These are phyloP conservation scores for Linaria vulgaris DNA, from an alignment of 257 asterid genomes.

Conservation along the genomic window DNA sequence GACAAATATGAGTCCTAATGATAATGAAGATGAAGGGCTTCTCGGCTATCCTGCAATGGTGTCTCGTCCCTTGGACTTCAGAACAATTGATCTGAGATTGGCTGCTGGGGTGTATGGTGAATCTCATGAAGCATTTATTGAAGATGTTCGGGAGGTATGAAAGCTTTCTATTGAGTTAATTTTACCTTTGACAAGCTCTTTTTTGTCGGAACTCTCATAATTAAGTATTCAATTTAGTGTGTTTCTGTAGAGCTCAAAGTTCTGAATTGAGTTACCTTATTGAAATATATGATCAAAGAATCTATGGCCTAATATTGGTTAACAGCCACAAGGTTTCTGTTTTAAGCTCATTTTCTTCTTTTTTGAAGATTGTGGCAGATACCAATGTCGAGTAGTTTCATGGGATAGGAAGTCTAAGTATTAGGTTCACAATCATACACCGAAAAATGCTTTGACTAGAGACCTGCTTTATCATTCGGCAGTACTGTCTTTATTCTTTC, in stretches of 20 bases:
- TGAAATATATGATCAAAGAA: background rate
- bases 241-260: background rate
- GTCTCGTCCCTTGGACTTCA: slow-evolving; percentile 88
- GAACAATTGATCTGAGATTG: slow-evolving; percentile 90
- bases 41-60: slow-evolving; percentile 93
- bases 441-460: background rate
- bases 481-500: background rate
- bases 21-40: slow-evolving; percentile 75
- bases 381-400: background rate
- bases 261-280: background rate
- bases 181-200: slow-evolving; percentile 17
- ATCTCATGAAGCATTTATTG: slow-evolving; percentile 82
- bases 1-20: slow-evolving; percentile 63
- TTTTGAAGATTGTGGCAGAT: background rate
- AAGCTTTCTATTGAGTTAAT: slow-evolving; percentile 7
- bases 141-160: slow-evolving; percentile 92
- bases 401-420: background rate
- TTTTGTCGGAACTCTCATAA: slow-evolving; percentile 2
- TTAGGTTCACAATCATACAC: background rate
- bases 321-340: background rate
- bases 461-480: background rate
- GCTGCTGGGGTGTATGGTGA: slow-evolving; percentile 90
- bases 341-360: background rate
- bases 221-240: background rate
- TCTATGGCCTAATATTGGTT: background rate